phyloP scores from a whole-genome alignment of 208 protist genomes.

The Wallacemonas sp. region DNA sequence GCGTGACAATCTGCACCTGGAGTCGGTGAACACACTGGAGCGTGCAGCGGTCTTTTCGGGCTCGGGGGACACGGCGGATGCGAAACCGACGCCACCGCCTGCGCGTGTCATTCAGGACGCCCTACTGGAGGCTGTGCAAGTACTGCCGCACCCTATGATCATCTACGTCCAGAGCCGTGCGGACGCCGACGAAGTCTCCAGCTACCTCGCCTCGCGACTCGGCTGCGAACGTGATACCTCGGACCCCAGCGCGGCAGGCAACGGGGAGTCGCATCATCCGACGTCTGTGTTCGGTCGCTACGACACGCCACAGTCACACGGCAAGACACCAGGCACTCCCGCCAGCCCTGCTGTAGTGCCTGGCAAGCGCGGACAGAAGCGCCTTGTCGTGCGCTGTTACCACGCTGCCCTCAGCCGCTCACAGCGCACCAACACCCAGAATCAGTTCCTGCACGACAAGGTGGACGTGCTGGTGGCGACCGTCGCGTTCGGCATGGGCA shows the following conservation, averaged over 20 bases:
- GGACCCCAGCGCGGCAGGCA: too few relatives aligned
- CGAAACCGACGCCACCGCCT: constrained; percentile 21
- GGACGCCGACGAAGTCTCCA: constrained; percentile 76
- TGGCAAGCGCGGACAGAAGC: neutral
- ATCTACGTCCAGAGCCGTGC: constrained; percentile 84
- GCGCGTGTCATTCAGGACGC: constrained; percentile 52
- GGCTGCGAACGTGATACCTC: constrained; percentile 15
- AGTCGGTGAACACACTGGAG: constrained; percentile 42
- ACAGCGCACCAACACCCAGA: constrained; percentile 67
- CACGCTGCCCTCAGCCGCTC: constrained; percentile 66
- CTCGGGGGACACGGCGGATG: constrained; percentile 11
- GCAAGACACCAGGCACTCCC: too few relatives aligned
- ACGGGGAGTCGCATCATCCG: too few relatives aligned
- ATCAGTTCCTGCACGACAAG: constrained; percentile 81
- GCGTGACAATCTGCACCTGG: constrained; percentile 65
- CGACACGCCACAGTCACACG: too few relatives aligned
- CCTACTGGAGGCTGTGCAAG: constrained; percentile 55
- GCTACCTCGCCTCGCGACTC: constrained; percentile 45
- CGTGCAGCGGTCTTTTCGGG: constrained; percentile 20
- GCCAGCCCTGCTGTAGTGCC: too few relatives aligned
- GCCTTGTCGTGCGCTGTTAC: constrained; percentile 68
- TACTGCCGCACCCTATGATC: constrained; percentile 85
- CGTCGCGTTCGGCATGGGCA: constrained; percentile 98
- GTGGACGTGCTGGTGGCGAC: constrained; percentile 96
- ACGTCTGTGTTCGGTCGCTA: constrained; percentile 4